phyloP scores from a whole-genome alignment of 2,329 filamentous ascomycete species.

The Colletotrichum cordylinicola region DNA sequence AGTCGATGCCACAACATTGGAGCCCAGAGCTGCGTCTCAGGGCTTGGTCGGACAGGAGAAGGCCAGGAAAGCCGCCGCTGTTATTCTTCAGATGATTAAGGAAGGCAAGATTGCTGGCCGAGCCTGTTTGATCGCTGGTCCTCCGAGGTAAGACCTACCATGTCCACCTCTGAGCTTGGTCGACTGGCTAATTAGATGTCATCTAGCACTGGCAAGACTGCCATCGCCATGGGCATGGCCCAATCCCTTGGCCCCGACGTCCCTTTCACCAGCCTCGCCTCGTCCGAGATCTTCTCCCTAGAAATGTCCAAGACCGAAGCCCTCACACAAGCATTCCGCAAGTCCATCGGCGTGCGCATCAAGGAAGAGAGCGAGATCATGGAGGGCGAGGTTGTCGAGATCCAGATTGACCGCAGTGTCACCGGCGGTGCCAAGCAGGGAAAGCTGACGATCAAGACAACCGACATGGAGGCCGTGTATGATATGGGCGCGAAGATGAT shows the following conservation, averaged over 20 bases:
- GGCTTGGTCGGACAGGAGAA: slow-evolving; percentile 96
- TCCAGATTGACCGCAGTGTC: slow-evolving; percentile 96
- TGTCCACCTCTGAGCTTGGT: background rate
- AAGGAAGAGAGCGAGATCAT: slow-evolving; percentile 99
- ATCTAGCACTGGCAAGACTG: slow-evolving; percentile 91
- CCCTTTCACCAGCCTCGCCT: slow-evolving; percentile 93
- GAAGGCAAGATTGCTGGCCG: slow-evolving; percentile 97
- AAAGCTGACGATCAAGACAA: slow-evolving; percentile 99
- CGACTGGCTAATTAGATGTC: slow-evolving; percentile 21
- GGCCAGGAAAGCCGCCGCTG: slow-evolving; percentile 92
- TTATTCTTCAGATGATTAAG: slow-evolving; percentile 98
- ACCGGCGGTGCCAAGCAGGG: slow-evolving; percentile 97
- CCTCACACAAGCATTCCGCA: slow-evolving; percentile 97
- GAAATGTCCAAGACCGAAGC: slow-evolving; percentile 99
- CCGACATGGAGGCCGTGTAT: slow-evolving; percentile 99
- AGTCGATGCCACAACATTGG: slow-evolving; percentile 88
- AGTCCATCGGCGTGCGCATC: slow-evolving; percentile 96
- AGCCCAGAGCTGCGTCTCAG: slow-evolving; percentile 84
- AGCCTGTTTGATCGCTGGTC: slow-evolving; percentile 92
- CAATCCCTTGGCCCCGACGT: slow-evolving; percentile 94
- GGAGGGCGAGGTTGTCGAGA: slow-evolving; percentile 98
- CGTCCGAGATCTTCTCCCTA: slow-evolving; percentile 96
- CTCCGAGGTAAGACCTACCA: slow-evolving; percentile 68
- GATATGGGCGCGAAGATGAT: slow-evolving; percentile 99
- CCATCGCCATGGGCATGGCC: slow-evolving; percentile 98